Base-by-base conservation (phyloP, 2,329 filamentous ascomycete genomes). In the Nothophoma quercina region DNA sequence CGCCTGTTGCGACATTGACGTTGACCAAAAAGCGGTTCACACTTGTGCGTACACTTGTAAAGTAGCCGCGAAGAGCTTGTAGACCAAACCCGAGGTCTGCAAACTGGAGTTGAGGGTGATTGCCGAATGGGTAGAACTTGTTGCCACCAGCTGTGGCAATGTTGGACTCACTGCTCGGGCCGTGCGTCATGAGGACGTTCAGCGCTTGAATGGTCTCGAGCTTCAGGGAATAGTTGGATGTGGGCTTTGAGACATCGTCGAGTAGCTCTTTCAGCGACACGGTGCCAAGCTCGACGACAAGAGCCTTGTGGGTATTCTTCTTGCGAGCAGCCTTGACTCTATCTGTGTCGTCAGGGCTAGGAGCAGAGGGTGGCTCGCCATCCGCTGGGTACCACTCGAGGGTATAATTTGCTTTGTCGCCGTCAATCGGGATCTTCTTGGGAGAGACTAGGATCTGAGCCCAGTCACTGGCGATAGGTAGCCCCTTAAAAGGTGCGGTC, bases 21-120 rank as follows among this genome's bases (percentile, higher is more conserved):
- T 89, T 88, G 10, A 88, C 68, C 1, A 88, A 65, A 4, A 88
- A 73, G 3, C 85, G 78, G 30, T 78, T 79, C 12, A 83, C 82
- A 2, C 83, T 81, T 2, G 83, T 79, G 5, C 86, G 82, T 23
- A 85, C 81, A 62, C 84, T 87, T 9, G 84, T 76, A 63, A 83
- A 88, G 69, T 83, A 88, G 0, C 86, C 86, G 33, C 85, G 78
- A 4, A 86, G 68, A 0, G 84, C 84, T 39, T 82, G 75, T 0
- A 88, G 72, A 1, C 84, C 84, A 9, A 67, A 74, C 2, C 77
- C 78, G 1, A 88, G 75, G 23, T 76, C 63, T 3, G 65, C 63
- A 0, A 49, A 57, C 39, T 81, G 74, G 48, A 33, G 8, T 19
- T 80, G 63, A 0, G 78, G 76, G 57, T 81, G 86, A 49, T 81